Evolutionary conservation across 129 eudicot species (phyloP), one percentile per base, ranked within the genome.

Genomic region (Deinandra increscens): DNA sequence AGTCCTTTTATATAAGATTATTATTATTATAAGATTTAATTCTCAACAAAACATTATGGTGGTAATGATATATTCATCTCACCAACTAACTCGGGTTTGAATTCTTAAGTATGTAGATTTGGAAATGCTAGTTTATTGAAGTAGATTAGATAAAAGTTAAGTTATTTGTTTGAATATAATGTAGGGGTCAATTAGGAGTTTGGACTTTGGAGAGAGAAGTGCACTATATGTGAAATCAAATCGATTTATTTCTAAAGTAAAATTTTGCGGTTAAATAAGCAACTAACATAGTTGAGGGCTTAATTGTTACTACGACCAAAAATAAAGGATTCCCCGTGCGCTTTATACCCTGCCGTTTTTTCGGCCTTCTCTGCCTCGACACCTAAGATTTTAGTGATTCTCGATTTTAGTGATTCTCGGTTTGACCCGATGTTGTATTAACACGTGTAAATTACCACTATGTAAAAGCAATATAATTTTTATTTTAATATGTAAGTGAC

Each of bases 371-470:
- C 37, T 36, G 20, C 36, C 56, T 42, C 8, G 72, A 17, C 46
- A 67, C 61, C 44, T 55, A 37, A 39, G 31, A 7, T 17, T 70
- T 54, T 39, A 23, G 6, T 56, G 66, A 55, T 38, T 41, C 72
- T 70, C n/a, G n/a, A n/a, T n/a, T n/a, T n/a, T n/a, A n/a, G n/a
- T 3, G 46, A 33, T 29, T 33, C 69, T 68, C 7, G 9, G 38
- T 70, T 70, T 56, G 55, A 70, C 66, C 56, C 42, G 41, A 70
- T 50, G 12, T 39, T 55, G 5, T 70, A 14, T 20, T 20, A 38
- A 38, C 36, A 43, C 15, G 23, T 65, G 39, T 65, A 18, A 64
- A 9, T 39, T 64, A 5, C 51, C 46, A n/a, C 54, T 19, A 29
- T 26, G n/a, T n/a, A n/a, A n/a, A n/a, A n/a, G n/a, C n/a, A n/a